Evolutionary conservation across 768 basidiomycete species (phyloP).

Genomic region (Hygrocybe punicea): DNA sequence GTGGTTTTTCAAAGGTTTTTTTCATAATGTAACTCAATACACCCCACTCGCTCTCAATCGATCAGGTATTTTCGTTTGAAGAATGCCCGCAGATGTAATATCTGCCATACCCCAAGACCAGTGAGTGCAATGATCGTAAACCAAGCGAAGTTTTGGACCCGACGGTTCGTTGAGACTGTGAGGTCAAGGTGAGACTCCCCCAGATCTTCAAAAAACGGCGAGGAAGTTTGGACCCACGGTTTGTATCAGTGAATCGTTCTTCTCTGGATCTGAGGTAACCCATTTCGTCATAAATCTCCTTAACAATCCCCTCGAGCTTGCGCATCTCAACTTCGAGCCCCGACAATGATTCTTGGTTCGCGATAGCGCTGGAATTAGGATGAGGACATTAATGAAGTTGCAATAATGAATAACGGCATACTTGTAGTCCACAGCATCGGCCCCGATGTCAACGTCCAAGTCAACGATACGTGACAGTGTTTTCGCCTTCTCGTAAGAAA

Average conservation of each 20-base stretch:
- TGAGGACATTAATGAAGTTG: background rate
- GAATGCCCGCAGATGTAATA: slow-evolving; percentile 89
- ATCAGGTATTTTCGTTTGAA: slow-evolving; percentile 96
- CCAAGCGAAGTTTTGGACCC: slow-evolving; percentile 92
- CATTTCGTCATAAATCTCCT: slow-evolving; percentile 93
- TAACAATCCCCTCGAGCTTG: slow-evolving; percentile 90
- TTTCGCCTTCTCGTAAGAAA: slow-evolving; percentile 44
- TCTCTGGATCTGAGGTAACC: slow-evolving; percentile 89
- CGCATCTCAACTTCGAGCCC: slow-evolving; percentile 98
- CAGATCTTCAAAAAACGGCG: slow-evolving; percentile 4
- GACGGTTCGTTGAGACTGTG: slow-evolving; percentile 85
- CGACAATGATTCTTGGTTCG: slow-evolving; percentile 95
- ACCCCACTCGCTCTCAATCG: slow-evolving; percentile 45
- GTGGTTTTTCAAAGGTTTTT: too few species aligned
- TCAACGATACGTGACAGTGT: slow-evolving; percentile 72
- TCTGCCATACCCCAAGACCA: slow-evolving; percentile 88
- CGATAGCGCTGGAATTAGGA: slow-evolving; percentile 75
- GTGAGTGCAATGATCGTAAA: slow-evolving; percentile 78
- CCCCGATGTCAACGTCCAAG: slow-evolving; percentile 95
- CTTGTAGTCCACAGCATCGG: slow-evolving; percentile 99
- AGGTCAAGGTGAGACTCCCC: background rate
- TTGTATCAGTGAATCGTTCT: slow-evolving; percentile 81
- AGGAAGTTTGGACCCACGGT: slow-evolving; percentile 53
- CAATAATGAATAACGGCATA: slow-evolving; percentile 38
- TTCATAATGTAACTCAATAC: too few species aligned